Base-by-base conservation (phyloP, 805 yeast genomes). In the Candida caryicola region DNA sequence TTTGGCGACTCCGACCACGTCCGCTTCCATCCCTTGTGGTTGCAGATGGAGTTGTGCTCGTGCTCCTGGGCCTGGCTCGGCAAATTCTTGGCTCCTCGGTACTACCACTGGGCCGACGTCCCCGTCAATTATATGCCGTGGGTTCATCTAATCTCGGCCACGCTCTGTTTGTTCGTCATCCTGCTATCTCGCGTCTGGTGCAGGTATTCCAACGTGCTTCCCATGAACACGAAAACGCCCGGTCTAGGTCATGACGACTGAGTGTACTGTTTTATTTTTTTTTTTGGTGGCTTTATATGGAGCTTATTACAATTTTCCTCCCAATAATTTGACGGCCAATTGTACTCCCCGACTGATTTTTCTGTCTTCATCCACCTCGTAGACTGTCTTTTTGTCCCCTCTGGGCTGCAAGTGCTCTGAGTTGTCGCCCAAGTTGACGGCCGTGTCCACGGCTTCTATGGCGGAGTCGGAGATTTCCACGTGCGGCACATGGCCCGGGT, bases 241-340 rank as follows among this genome's bases (percentile, higher is more conserved):
- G n/a, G n/a, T n/a, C n/a, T n/a, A n/a, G n/a, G n/a, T n/a, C n/a
- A n/a, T n/a, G n/a, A n/a, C n/a, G n/a, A n/a, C n/a, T n/a, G n/a
- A n/a, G n/a, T n/a, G n/a, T n/a, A n/a, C n/a, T n/a, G n/a, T n/a
- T n/a, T n/a, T n/a, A n/a, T n/a, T n/a, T n/a, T n/a, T n/a, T n/a
- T n/a, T n/a, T n/a, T n/a, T n/a, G n/a, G n/a, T n/a, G n/a, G n/a
- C n/a, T n/a, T n/a, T n/a, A n/a, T n/a, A n/a, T n/a, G 10, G 12
- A n/a, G n/a, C n/a, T n/a, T n/a, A n/a, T 47, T 50, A 74, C 14
- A 83, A 57, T 57, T 76, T 74, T 5, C 76, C 79, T 0, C 85
- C 82, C 15, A 85, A 52, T 9, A 82, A 41, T 33, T 69, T 75
- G n/a, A 89, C 75, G 2, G 89, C 88, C 32, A 82, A 48, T 39